Base-by-base conservation (phyloP, 768 basidiomycete species). In the Mycena alexandri region DNA sequence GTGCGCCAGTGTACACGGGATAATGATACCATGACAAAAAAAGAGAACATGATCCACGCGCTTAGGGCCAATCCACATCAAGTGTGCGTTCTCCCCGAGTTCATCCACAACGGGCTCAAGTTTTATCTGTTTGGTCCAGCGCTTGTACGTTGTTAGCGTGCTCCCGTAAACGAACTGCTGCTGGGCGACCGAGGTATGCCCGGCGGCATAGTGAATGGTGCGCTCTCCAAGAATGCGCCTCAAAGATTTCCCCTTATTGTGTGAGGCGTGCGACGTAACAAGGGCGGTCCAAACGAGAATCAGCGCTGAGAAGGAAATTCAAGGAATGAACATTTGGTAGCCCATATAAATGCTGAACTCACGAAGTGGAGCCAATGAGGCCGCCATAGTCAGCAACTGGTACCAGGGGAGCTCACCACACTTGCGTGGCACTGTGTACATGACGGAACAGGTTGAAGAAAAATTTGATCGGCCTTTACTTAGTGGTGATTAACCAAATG, bases 1-100 rank as follows among this genome's bases (percentile, higher is more conserved):
- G 38, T 5, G 10, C 10, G 10, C 38, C 38, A 5, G 10, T 29
- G 29, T 29, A 29, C 5, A 24, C 12, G 5, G 1, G n/a, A 52
- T 6, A 5, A 5, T 2, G 19, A 14, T 61, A 81, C 80, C 79
- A 58, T 76, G 81, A 33, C 75, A 59, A 61, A 77, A 80, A 12
- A 80, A 70, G 14, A 82, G 61, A 12, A 81, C 78, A 43, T 73
- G 72, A 42, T 79, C 76, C 0, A 68, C 67, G 25, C 71, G 62
- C 54, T 75, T 77, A 1, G 75, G 73, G 16, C 78, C 78, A 54
- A 79, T 65, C 81, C 80, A 81, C 34, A 77, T 64, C 16, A 81
- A 61, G 38, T 61, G 71, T 2, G 76, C 76, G 41, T 68, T 71
- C 7, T 73, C 64, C 21, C 71, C 75, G 9, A 80, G 48, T 6